A percentile compares a stretch with the other conserved stretches of the same genome.
Evolutionary conservation across 1,139 yeast species (phyloP).

Genomic region (Kurtzmaniella quercitrusa): DNA sequence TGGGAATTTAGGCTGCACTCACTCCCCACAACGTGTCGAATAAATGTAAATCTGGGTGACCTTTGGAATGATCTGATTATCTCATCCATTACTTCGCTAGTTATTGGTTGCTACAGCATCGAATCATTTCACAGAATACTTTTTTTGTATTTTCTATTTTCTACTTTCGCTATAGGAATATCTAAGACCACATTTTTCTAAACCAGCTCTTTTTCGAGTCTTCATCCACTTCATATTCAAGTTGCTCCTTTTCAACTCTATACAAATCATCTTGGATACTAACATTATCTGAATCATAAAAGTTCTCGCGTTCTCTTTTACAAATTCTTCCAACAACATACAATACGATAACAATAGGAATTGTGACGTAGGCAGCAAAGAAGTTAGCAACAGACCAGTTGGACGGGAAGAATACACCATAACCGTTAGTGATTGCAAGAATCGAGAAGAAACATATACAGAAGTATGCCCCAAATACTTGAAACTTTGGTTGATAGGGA

Average conservation of each 20-base stretch:
- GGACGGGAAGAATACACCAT: slow-evolving; percentile 44
- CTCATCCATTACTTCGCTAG: too few species aligned
- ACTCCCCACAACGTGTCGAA: not conserved
- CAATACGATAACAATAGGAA: slow-evolving; percentile 16
- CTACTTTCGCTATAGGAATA: too few species aligned
- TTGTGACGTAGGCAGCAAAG: slow-evolving; percentile 54
- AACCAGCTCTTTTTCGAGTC: not conserved
- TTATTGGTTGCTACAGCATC: too few species aligned
- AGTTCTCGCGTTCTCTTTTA: not conserved
- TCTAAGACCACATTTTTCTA: not conserved
- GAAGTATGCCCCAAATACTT: slow-evolving; percentile 42
- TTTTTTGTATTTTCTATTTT: too few species aligned
- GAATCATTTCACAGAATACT: too few species aligned
- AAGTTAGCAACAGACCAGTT: slow-evolving; percentile 43
- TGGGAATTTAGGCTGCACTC: not conserved
- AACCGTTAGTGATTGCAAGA: slow-evolving; percentile 48
- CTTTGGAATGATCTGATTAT: not conserved
- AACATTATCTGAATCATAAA: not conserved
- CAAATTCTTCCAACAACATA: not conserved
- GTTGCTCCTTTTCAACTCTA: not conserved
- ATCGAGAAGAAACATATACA: slow-evolving; percentile 38
- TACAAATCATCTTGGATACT: not conserved
- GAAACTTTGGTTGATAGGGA: slow-evolving; percentile 39
- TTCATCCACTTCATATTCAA: not conserved
- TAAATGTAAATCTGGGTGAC: too few species aligned